These are phyloP conservation scores for Fragilaria crotonensis DNA, from an alignment of 108 stramenopile species.

Conservation along the genomic window DNA sequence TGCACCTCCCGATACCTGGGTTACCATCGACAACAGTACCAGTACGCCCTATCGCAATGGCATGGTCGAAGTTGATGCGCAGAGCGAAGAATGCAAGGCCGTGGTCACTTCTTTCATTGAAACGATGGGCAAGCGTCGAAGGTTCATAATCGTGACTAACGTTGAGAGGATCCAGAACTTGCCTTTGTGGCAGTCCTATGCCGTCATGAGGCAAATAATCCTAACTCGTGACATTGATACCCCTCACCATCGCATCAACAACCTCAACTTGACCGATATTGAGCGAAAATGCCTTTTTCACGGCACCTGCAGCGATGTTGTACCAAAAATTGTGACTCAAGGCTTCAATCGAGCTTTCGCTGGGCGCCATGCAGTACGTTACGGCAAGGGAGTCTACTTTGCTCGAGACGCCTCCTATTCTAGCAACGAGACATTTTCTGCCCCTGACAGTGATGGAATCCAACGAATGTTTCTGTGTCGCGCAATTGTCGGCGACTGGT, in stretches of 20 bases:
- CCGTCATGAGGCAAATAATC: too few species aligned
- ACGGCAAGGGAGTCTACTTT: conserved; percentile 14
- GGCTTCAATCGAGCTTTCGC: conserved; percentile 11
- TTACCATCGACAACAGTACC: too few species aligned
- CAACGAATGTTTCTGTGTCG: conserved; percentile 4
- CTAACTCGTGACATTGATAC: too few species aligned
- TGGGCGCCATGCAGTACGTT: conserved; percentile 6
- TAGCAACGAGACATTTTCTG: not conserved
- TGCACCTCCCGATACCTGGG: too few species aligned
- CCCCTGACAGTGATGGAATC: not conserved
- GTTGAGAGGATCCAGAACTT: conserved; percentile 6
- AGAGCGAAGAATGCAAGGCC: too few species aligned
- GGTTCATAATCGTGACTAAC: not conserved
- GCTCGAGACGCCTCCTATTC: conserved; percentile 8
- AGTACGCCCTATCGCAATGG: too few species aligned
- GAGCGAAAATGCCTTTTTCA: conserved; percentile 3
- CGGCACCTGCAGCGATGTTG: not conserved
- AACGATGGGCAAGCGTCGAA: too few species aligned
- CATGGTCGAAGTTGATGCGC: too few species aligned
- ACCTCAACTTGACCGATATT: not conserved
- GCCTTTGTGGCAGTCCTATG: conserved; percentile 7
- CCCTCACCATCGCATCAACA: too few species aligned
- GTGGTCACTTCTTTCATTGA: too few species aligned
- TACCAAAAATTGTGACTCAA: conserved; percentile 6
- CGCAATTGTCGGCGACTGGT: conserved; percentile 7